Base-by-base conservation (phyloP, 2,329 filamentous ascomycete species). In the Colletotrichum incanum region DNA sequence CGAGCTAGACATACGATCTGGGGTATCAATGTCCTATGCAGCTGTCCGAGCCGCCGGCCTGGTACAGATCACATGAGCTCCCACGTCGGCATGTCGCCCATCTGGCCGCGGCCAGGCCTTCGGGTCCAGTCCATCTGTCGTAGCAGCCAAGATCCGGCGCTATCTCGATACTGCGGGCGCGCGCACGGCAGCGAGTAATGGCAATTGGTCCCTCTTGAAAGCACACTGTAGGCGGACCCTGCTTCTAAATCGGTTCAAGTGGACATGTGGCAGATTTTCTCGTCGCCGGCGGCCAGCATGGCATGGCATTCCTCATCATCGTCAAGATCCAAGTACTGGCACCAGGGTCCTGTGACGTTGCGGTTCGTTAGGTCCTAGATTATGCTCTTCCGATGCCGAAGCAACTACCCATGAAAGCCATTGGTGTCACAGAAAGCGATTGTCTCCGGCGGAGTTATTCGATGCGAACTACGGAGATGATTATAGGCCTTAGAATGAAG, bases 41-140 rank as follows among this genome's bases (percentile, higher is more conserved):
- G 54, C 20, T 26, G 52, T 37, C 37, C 14, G 28, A 55, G 49
- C 31, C 47, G 39, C 23, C 66, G 45, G 66, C 66, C 9, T 50
- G 31, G 43, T 11, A 5, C 41, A 20, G n/a, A 43, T 26, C 26
- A 37, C 12, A 49, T 63, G 47, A 47, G 58, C 58, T 28, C 14
- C n/a, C 56, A 55, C 55, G 1, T 16, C 14, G 28, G 8, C 26
- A 43, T 52, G 23, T 45, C 45, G 34, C 65, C 65, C 26, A 43
- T 60, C 23, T 45, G 56, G 45, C 65, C 65, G 65, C 58, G 47
- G 65, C 65, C 49, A 56, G 28, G 49, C 65, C 65, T 62, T 20
- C 58, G 58, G 45, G 65, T 26, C 58, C 34, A 28, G 14, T 14
- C 23, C 23, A 12, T 41, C 39, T 31, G 47, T 11, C 39, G 14